These are phyloP conservation scores for Yarrowia sp. DNA, from an alignment of 805 yeast species.

Conservation along the genomic window DNA sequence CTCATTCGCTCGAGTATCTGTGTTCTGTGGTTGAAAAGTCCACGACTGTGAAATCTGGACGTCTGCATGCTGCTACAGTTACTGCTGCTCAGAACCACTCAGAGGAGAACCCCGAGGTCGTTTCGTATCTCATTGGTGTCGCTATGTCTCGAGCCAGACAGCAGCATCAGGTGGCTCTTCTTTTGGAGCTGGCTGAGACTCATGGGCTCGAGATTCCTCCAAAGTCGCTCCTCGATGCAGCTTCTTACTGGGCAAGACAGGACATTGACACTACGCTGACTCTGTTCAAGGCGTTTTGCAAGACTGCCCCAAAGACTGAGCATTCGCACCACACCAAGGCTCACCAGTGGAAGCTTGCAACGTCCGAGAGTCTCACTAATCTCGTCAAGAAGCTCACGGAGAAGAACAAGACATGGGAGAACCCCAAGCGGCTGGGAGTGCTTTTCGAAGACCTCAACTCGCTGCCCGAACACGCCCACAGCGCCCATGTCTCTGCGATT, in stretches of 20 bases:
- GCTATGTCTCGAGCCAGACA: conserved; percentile 1
- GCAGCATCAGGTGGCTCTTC: conserved; percentile 3
- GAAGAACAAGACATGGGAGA: conserved; percentile 14
- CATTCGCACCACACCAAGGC: background rate
- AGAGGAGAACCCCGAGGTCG: background rate
- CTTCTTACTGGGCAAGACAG: conserved; percentile 1
- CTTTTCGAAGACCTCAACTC: conserved; percentile 4
- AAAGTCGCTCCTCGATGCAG: background rate
- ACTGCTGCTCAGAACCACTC: conserved; percentile 4
- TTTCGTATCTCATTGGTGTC: conserved; percentile 7
- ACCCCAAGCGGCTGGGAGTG: conserved; percentile 9
- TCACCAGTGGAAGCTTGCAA: background rate
- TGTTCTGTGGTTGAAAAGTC: conserved; percentile 27
- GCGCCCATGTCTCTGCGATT: conserved; percentile 13
- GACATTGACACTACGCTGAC: conserved; percentile 5
- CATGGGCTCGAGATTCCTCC: background rate
- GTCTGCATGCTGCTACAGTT: background rate
- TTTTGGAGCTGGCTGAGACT: background rate
- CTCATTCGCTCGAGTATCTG: conserved; percentile 10
- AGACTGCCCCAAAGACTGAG: background rate
- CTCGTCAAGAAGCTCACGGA: background rate
- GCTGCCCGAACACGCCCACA: conserved; percentile 17
- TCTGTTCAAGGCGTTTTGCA: conserved; percentile 20
- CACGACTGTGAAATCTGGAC: background rate
- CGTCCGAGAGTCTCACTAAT: background rate